Evolutionary conservation across 2,329 filamentous ascomycete genomes (phyloP).

Genomic region (Sporothrix pseudoabietina): DNA sequence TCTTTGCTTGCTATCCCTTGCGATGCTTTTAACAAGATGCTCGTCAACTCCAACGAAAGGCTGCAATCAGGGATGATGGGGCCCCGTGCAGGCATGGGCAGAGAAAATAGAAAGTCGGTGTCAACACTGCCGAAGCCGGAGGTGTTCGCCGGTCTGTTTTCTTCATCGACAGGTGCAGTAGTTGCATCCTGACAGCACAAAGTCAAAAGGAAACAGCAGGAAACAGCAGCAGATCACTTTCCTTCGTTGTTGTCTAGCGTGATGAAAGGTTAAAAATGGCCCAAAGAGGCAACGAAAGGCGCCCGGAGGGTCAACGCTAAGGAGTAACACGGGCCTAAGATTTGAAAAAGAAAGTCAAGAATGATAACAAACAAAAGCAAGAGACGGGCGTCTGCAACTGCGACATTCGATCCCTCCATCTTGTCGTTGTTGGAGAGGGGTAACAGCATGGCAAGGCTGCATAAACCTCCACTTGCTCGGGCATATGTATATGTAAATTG

Average conservation of each 20-base stretch:
- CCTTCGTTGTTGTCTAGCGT: neutral
- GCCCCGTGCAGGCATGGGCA: too few relatives aligned
- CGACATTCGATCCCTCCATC: neutral
- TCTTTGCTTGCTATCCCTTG: neutral
- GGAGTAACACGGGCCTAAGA: neutral
- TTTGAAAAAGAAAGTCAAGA: too few relatives aligned
- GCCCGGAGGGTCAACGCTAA: neutral
- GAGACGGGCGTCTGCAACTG: neutral
- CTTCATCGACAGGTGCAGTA: neutral
- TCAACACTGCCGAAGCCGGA: slow-evolving; percentile 8
- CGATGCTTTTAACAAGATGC: neutral
- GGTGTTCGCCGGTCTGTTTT: neutral
- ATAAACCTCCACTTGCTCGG: neutral
- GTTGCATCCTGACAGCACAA: neutral
- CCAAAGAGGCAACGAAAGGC: slow-evolving; percentile 18
- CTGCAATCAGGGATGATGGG: neutral
- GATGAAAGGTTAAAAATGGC: neutral
- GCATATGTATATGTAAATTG: neutral
- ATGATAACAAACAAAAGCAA: neutral
- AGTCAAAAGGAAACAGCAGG: neutral
- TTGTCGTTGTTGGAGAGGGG: neutral
- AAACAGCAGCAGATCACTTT: neutral
- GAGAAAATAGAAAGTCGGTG: neutral
- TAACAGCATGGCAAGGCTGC: neutral
- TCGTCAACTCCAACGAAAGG: neutral